A percentile compares a stretch with the other conserved stretches of the same genome.
Evolutionary conservation across 345 rosid species (phyloP).

Genomic region (Geranium brycei): DNA sequence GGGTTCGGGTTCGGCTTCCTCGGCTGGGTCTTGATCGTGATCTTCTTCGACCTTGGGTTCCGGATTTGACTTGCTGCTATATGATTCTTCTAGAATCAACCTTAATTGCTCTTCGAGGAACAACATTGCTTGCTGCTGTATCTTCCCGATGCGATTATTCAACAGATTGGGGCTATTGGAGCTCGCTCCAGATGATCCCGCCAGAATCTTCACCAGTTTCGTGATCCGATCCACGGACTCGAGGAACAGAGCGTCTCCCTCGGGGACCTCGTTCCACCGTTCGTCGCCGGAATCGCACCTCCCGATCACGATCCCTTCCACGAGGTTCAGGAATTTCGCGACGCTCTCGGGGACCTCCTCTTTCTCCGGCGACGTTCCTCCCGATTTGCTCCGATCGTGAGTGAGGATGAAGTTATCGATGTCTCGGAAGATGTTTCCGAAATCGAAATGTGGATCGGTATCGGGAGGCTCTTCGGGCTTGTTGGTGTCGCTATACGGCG

Average conservation of each 20-base stretch:
- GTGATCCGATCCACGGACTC: constrained; percentile 41
- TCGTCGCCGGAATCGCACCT: constrained; percentile 29
- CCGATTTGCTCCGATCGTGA: not conserved
- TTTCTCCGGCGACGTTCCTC: no score
- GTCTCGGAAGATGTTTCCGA: no score
- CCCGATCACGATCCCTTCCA: constrained; percentile 4
- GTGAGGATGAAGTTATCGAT: no score
- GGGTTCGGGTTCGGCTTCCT: not conserved
- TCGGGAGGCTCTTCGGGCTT: not conserved
- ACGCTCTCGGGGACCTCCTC: not conserved
- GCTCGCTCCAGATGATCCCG: not conserved
- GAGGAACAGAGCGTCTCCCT: constrained; percentile 32
- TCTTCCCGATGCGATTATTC: constrained; percentile 38
- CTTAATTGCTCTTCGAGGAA: no score
- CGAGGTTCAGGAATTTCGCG: not conserved
- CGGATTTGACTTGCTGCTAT: constrained; percentile 3
- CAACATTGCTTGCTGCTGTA: constrained; percentile 29
- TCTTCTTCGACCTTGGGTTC: not conserved
- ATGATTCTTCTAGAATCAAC: not conserved
- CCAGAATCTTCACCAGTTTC: constrained; percentile 27
- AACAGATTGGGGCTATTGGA: constrained; percentile 16
- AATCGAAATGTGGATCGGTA: not conserved
- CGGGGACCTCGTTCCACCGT: constrained; percentile 22
- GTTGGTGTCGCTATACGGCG: no score
- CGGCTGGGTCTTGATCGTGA: no score